phyloP scores from a whole-genome alignment of 2,329 filamentous ascomycete species.

The Penicillium sp. region DNA sequence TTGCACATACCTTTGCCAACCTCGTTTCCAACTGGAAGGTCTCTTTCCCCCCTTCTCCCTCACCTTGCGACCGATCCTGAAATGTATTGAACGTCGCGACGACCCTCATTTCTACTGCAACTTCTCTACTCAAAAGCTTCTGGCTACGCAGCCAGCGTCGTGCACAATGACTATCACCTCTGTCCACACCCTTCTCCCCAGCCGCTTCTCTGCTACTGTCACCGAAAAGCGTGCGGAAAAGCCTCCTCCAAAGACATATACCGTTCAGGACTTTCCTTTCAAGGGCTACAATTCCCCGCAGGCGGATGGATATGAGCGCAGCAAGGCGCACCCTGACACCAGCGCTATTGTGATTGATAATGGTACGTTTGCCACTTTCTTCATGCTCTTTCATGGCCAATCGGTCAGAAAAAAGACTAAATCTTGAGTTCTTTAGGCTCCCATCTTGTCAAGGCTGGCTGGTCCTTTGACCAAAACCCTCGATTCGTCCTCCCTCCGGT shows the following conservation, averaged over 20 bases:
- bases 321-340: constrained; percentile 51
- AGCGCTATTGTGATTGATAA: constrained; percentile 96
- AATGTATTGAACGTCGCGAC: constrained; percentile 14
- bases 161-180: constrained; percentile 42
- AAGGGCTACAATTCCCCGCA: constrained; percentile 53
- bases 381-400: neutral
- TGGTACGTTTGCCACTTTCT: constrained; percentile 51
- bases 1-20: neutral
- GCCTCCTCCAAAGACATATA: constrained; percentile 49
- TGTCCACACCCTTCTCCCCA: constrained; percentile 31
- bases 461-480: constrained; percentile 85
- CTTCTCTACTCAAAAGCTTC: constrained; percentile 12
- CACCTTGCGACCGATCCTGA: neutral
- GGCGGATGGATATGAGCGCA: constrained; percentile 65
- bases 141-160: constrained; percentile 19
- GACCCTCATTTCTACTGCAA: constrained; percentile 5
- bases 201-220: constrained; percentile 36
- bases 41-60: neutral
- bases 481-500: constrained; percentile 77
- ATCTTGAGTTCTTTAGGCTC: constrained; percentile 56
- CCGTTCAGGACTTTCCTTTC: constrained; percentile 55
- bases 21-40: neutral
- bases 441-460: constrained; percentile 82
- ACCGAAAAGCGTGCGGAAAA: constrained; percentile 48
- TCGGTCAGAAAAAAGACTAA: neutral